Evolutionary conservation across 2,329 filamentous ascomycete genomes (phyloP).

Genomic region (Cladosporium oxysporum): DNA sequence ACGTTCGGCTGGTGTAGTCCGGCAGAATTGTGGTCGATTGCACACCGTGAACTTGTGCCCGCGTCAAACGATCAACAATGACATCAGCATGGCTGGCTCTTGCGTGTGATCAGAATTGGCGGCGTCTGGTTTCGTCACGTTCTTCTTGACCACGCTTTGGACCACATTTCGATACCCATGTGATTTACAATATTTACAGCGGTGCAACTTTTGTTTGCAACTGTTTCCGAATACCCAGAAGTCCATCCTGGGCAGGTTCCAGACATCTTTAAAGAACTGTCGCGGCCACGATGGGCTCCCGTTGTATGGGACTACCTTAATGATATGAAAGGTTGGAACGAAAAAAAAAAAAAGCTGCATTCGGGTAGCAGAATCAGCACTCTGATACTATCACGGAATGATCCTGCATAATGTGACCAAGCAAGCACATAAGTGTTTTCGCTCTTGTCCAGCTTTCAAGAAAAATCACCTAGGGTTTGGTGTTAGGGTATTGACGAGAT

Average conservation of each 20-base stretch:
- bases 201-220: not conserved
- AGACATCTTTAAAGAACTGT: not conserved
- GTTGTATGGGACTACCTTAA: fast-evolving
- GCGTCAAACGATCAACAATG: conserved; percentile 6
- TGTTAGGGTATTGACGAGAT: not conserved
- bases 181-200: not conserved
- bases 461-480: not conserved
- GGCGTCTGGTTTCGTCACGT: not conserved
- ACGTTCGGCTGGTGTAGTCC: not conserved
- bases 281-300: not conserved
- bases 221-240: not conserved
- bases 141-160: not conserved
- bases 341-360: no score
- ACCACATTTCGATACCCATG: not conserved
- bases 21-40: not conserved
- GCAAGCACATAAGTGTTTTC: not conserved
- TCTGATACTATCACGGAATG: not conserved
- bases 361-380: not conserved
- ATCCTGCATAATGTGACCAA: not conserved
- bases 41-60: not conserved
- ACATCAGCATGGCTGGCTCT: conserved; percentile 4
- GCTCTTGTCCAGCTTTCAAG: not conserved
- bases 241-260: not conserved
- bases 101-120: not conserved
- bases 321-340: not conserved